Conservation (phyloP, 768 basidiomycete genomes). For the Mycena rebaudengoi region DNA sequence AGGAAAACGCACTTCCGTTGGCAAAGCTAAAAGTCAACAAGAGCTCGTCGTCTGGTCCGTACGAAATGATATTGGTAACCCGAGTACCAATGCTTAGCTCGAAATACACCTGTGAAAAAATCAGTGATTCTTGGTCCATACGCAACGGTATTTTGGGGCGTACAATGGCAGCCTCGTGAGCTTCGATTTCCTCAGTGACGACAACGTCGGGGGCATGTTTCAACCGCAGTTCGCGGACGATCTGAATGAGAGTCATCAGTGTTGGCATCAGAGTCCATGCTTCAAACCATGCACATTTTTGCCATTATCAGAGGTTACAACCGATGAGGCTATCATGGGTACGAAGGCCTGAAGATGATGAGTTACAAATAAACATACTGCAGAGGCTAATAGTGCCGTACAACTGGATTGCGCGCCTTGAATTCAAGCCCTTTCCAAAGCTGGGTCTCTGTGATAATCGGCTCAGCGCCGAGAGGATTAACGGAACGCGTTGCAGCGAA, state of each 20-base stretch:
- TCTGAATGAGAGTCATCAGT: neutral
- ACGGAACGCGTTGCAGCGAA: conserved; percentile 37
- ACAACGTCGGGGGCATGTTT: conserved; percentile 23
- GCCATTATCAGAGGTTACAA: neutral
- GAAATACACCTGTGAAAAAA: neutral
- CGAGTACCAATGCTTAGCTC: neutral
- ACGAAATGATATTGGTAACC: neutral
- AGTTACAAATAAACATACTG: conserved; percentile 31
- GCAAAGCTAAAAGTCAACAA: neutral
- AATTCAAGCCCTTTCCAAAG: conserved; percentile 38
- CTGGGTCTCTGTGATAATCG: conserved; percentile 35
- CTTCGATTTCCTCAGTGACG: conserved; percentile 30
- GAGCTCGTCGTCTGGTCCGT: neutral
- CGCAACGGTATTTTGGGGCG: too few relatives aligned
- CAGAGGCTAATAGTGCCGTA: conserved; percentile 32
- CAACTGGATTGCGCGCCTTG: conserved; percentile 35
- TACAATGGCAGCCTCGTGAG: conserved; percentile 36
- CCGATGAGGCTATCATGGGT: neutral
- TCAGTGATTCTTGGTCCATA: neutral
- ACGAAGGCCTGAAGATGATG: neutral
- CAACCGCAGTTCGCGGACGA: neutral
- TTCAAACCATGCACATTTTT: neutral
- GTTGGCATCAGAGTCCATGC: neutral
- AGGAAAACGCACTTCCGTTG: neutral
- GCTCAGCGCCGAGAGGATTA: conserved; percentile 33